phyloP scores from a whole-genome alignment of 345 rosid genomes.

The Conringia planisiliqua region DNA sequence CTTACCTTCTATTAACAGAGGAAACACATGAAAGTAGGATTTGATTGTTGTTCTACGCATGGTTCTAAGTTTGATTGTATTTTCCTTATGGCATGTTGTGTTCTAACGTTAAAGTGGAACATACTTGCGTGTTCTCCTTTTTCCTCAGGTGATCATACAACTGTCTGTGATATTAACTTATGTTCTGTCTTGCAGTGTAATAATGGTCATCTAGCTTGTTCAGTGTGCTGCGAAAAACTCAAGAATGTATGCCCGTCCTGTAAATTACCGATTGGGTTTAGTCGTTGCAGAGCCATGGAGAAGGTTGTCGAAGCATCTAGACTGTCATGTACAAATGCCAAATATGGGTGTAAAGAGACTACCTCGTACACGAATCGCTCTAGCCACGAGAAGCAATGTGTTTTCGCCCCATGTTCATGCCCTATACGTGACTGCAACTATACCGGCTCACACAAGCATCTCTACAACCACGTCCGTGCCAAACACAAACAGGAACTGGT shows the following conservation, averaged over 20 bases:
- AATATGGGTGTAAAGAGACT: conserved; percentile 40
- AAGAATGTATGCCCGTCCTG: conserved; percentile 43
- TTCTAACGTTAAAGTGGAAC: background rate
- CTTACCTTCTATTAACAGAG: background rate
- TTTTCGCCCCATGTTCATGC: conserved; percentile 40
- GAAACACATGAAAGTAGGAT: too few relatives aligned
- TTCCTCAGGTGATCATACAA: too few relatives aligned
- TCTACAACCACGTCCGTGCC: conserved; percentile 33
- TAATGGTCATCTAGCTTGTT: conserved; percentile 58
- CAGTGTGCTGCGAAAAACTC: conserved; percentile 37
- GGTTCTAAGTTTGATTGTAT: too few relatives aligned
- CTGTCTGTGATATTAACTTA: background rate
- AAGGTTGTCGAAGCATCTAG: conserved; percentile 38
- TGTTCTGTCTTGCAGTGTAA: conserved; percentile 39
- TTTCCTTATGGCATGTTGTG: too few relatives aligned
- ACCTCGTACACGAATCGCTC: conserved; percentile 21
- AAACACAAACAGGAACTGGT: conserved; percentile 24
- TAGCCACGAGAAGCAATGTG: conserved; percentile 42
- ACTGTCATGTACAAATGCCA: conserved; percentile 38
- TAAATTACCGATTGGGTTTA: background rate
- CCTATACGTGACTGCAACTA: conserved; percentile 42
- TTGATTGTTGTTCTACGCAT: too few relatives aligned
- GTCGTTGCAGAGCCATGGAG: conserved; percentile 53
- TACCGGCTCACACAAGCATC: conserved; percentile 32
- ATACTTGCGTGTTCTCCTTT: background rate